These are phyloP conservation scores for Cordyceps militaris DNA, from an alignment of 2,329 filamentous ascomycete species.

Conservation along the genomic window DNA sequence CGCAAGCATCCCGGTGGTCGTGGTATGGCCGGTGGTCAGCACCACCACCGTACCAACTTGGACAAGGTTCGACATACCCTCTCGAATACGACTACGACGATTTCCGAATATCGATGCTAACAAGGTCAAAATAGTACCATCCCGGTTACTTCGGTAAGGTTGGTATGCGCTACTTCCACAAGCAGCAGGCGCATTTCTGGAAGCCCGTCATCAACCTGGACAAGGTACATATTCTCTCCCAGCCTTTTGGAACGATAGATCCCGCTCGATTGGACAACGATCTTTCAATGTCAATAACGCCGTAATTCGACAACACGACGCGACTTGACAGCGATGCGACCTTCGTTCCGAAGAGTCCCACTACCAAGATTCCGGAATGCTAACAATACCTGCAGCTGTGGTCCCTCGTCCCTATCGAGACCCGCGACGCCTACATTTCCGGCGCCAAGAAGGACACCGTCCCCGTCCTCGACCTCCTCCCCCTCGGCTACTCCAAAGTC, in stretches of 20 bases:
- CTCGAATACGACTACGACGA: background rate
- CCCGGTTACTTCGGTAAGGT: conserved; percentile 99
- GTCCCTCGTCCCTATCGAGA: conserved; percentile 88
- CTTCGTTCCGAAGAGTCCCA: background rate
- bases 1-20: conserved; percentile 80
- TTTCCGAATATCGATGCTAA: conserved; percentile 21
- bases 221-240: conserved; percentile 56
- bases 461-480: conserved; percentile 94
- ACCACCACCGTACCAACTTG: conserved; percentile 62
- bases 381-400: conserved; percentile 58
- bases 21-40: conserved; percentile 96
- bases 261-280: background rate
- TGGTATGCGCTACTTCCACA: conserved; percentile 95
- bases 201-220: conserved; percentile 98
- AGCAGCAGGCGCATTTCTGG: conserved; percentile 93
- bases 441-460: conserved; percentile 81
- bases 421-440: conserved; percentile 84
- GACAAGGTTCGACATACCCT: conserved; percentile 64
- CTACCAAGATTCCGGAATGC: background rate
- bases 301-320: background rate
- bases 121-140: conserved; percentile 60
- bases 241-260: background rate
- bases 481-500: conserved; percentile 96
- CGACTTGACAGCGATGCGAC: background rate
- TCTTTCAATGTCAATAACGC: background rate